Evolutionary conservation across 2,329 filamentous ascomycete genomes (phyloP).

Genomic region (Penicillium sp.): DNA sequence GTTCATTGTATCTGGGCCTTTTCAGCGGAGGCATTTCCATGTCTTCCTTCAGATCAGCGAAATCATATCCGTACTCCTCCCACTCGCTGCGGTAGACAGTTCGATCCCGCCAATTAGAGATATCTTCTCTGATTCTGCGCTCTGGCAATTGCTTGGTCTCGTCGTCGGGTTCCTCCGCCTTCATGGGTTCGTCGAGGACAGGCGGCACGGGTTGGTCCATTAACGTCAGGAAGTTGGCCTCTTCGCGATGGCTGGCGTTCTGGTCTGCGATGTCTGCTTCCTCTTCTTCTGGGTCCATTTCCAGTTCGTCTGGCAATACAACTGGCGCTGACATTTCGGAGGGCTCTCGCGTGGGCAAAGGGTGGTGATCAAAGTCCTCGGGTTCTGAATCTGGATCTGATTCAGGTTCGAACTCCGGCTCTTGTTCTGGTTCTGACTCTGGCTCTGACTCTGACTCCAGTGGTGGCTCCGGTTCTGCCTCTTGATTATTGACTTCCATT

Average conservation of each 20-base stretch:
- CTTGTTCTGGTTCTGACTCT: neutral
- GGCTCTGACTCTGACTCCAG: neutral
- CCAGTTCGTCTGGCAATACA: slow-evolving; percentile 13
- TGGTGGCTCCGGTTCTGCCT: neutral
- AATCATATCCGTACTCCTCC: slow-evolving; percentile 46
- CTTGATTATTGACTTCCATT: neutral
- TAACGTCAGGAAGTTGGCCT: slow-evolving; percentile 46
- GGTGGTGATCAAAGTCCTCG: neutral
- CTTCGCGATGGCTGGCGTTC: slow-evolving; percentile 46
- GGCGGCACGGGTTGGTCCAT: slow-evolving; percentile 34
- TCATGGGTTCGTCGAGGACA: slow-evolving; percentile 20
- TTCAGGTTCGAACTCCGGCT: neutral
- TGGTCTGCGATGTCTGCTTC: slow-evolving; percentile 53
- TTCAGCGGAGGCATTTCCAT: slow-evolving; percentile 34
- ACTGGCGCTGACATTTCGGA: slow-evolving; percentile 1
- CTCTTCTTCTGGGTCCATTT: slow-evolving; percentile 40
- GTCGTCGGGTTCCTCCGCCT: slow-evolving; percentile 22
- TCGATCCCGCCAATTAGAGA: slow-evolving; percentile 51
- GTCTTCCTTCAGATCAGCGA: slow-evolving; percentile 31
- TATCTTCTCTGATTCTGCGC: slow-evolving; percentile 38
- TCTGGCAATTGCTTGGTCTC: slow-evolving; percentile 24
- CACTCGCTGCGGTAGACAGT: slow-evolving; percentile 51
- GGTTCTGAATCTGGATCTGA: neutral
- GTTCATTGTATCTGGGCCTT: slow-evolving; percentile 26
- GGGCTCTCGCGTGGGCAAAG: neutral